These are phyloP conservation scores for Cyberlindnera mrakii DNA, from an alignment of 805 yeast species.

Conservation along the genomic window DNA sequence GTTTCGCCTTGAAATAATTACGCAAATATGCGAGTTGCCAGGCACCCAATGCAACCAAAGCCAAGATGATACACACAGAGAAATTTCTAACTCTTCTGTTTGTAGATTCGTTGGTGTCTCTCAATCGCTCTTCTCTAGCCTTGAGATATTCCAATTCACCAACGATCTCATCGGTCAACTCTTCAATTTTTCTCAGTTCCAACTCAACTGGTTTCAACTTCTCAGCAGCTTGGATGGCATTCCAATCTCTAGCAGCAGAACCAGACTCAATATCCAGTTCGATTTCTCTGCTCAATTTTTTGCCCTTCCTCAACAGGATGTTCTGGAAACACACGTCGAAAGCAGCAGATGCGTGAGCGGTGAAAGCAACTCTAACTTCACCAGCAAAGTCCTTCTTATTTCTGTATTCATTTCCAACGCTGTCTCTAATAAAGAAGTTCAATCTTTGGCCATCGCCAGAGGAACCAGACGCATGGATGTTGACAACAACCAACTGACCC, in stretches of 20 bases:
- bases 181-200: constrained; percentile 82
- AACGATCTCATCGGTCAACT: constrained; percentile 74
- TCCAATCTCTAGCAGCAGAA: constrained; percentile 97
- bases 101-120: constrained; percentile 96
- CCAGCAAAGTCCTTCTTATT: constrained; percentile 74
- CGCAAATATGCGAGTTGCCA: constrained; percentile 94
- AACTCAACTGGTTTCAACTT: constrained; percentile 90
- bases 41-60: constrained; percentile 72
- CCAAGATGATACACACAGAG: constrained; percentile 59
- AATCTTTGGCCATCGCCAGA: constrained; percentile 85
- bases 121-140: constrained; percentile 81
- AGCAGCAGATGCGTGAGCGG: constrained; percentile 74
- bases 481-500: constrained; percentile 84
- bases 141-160: constrained; percentile 79
- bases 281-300: constrained; percentile 55
- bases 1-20: constrained; percentile 84
- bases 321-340: constrained; percentile 91
- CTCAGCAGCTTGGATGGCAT: constrained; percentile 86
- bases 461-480: constrained; percentile 66
- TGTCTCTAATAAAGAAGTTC: constrained; percentile 62
- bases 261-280: constrained; percentile 94
- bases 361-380: constrained; percentile 69
- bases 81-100: constrained; percentile 89
- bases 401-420: constrained; percentile 80
- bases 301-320: constrained; percentile 35